These are phyloP conservation scores for Sanghuangporus baumii DNA, from an alignment of 1,284 basidiomycete genomes.

Conservation along the genomic window DNA sequence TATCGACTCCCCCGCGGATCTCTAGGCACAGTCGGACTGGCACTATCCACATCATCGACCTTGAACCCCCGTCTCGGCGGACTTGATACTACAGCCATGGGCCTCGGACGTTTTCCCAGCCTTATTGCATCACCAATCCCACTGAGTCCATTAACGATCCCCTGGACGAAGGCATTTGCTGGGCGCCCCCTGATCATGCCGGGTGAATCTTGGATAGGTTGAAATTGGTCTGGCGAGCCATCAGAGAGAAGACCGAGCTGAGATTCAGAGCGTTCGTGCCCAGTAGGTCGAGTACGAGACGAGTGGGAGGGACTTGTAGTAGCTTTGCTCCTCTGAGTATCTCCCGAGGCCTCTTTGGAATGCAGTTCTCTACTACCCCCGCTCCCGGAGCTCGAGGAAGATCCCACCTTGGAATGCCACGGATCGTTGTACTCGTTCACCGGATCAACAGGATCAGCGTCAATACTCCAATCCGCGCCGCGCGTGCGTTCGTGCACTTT, in stretches of 20 bases:
- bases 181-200: conserved; percentile 4
- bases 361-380: not conserved
- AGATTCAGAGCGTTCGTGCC: conserved; percentile 3
- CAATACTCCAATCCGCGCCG: conserved; percentile 15
- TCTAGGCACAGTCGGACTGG: not conserved
- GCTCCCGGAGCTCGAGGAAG: not conserved
- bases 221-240: not conserved
- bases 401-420: not conserved
- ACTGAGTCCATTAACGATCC: not conserved
- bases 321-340: not conserved
- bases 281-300: not conserved
- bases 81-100: conserved; percentile 10
- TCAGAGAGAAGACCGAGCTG: not conserved
- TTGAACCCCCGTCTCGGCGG: conserved; percentile 15
- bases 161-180: not conserved
- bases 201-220: conserved; percentile 9
- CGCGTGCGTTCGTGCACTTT: conserved; percentile 11
- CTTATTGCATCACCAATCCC: not conserved
- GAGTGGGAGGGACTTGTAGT: not conserved
- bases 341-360: not conserved
- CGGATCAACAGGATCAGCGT: not conserved
- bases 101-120: not conserved
- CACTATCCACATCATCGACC: conserved; percentile 16
- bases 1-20: not conserved
- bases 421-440: not conserved